Conservation (phyloP, 805 yeast species). For the Isabelozyma heimii region DNA sequence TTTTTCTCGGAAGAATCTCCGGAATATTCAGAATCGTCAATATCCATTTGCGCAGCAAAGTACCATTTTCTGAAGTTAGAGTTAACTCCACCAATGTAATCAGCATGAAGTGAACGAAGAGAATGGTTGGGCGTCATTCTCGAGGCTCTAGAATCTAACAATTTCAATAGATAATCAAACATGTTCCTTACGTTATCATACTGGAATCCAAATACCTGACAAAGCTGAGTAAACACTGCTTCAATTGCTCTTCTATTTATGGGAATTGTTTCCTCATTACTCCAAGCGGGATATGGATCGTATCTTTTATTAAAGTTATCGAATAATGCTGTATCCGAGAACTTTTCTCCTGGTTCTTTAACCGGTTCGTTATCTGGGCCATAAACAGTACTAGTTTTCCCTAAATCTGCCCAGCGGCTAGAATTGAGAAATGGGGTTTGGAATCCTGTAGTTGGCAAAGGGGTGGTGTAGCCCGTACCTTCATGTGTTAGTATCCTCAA, state of each 20-base stretch:
- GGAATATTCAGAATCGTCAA: slow-evolving; percentile 48
- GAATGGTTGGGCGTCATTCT: slow-evolving; percentile 59
- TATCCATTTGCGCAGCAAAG: slow-evolving; percentile 69
- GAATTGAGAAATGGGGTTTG: slow-evolving; percentile 43
- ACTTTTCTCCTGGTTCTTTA: slow-evolving; percentile 28
- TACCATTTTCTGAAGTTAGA: slow-evolving; percentile 76
- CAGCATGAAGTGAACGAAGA: slow-evolving; percentile 62
- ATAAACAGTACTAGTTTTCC: slow-evolving; percentile 26
- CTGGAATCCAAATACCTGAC: slow-evolving; percentile 66
- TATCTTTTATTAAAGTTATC: slow-evolving; percentile 42
- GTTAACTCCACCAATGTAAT: slow-evolving; percentile 69
- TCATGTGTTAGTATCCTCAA: not conserved
- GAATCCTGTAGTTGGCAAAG: slow-evolving; percentile 35
- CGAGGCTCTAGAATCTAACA: slow-evolving; percentile 68
- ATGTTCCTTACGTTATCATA: slow-evolving; percentile 61
- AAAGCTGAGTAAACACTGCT: slow-evolving; percentile 49
- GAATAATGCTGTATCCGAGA: slow-evolving; percentile 39
- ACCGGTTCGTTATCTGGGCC: slow-evolving; percentile 22
- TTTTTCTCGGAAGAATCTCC: slow-evolving; percentile 23
- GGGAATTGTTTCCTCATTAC: slow-evolving; percentile 40
- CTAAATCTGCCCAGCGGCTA: slow-evolving; percentile 43
- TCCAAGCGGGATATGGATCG: slow-evolving; percentile 60
- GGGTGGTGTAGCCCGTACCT: not conserved
- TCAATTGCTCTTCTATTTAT: slow-evolving; percentile 55
- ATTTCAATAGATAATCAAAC: slow-evolving; percentile 60